These are phyloP conservation scores for Rhinocladiella similis DNA, from an alignment of 2,329 filamentous ascomycete genomes.

Conservation along the genomic window DNA sequence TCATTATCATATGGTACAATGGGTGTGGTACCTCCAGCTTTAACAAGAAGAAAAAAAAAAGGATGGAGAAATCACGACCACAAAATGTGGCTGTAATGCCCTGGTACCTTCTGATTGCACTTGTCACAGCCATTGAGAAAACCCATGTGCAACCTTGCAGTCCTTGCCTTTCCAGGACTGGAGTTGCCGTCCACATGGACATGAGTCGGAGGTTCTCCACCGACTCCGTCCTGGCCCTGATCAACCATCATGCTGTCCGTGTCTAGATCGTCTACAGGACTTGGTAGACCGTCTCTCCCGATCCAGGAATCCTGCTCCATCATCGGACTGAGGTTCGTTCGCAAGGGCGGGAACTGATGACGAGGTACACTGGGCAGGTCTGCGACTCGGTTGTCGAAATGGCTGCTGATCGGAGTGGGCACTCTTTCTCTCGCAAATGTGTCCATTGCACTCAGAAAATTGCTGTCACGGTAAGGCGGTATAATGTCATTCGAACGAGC, in stretches of 20 bases:
- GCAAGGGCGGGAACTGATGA: constrained; percentile 25
- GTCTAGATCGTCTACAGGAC: constrained; percentile 24
- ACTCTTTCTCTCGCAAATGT: constrained; percentile 23
- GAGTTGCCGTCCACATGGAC: constrained; percentile 8
- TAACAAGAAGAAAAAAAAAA: no score
- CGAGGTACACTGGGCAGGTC: constrained; percentile 21
- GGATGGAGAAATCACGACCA: constrained; percentile 26
- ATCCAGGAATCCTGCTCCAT: constrained; percentile 30
- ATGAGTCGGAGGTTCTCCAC: background rate
- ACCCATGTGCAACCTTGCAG: constrained; percentile 69
- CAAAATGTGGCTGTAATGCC: constrained; percentile 79
- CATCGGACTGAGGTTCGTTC: constrained; percentile 29
- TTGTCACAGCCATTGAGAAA: constrained; percentile 77
- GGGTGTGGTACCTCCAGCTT: background rate
- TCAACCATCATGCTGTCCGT: constrained; percentile 22
- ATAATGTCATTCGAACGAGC: constrained; percentile 30
- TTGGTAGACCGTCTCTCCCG: constrained; percentile 24
- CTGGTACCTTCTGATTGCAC: constrained; percentile 71
- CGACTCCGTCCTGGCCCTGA: constrained; percentile 7
- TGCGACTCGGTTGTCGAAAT: constrained; percentile 24
- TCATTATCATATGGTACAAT: background rate
- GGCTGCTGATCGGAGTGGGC: constrained; percentile 26
- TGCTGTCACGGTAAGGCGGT: constrained; percentile 17
- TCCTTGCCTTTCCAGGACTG: constrained; percentile 18
- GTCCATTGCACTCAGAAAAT: constrained; percentile 15